phyloP scores from a whole-genome alignment of 1,284 basidiomycete species.

The Ganoderma boninense region DNA sequence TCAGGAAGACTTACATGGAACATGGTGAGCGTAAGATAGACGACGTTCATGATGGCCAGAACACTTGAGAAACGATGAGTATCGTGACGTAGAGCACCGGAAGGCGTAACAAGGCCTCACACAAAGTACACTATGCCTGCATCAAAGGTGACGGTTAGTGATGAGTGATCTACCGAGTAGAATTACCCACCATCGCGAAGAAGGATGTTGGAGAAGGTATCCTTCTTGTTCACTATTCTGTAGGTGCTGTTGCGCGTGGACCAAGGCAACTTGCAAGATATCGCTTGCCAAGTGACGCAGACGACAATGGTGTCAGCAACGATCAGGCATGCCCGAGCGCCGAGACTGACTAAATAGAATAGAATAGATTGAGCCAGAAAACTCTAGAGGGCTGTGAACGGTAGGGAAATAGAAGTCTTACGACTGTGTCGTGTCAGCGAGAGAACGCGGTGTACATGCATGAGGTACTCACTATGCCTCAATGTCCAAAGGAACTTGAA shows the following conservation, averaged over 20 bases:
- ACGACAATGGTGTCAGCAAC: not conserved
- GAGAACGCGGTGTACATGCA: not conserved
- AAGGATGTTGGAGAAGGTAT: not conserved
- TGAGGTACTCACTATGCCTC: not conserved
- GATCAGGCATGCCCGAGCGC: not conserved
- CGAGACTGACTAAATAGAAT: not conserved
- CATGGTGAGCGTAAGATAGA: not conserved
- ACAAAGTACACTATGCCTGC: not conserved
- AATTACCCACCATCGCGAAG: not conserved
- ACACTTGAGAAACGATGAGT: not conserved
- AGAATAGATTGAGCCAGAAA: not conserved
- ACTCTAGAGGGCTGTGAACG: not conserved
- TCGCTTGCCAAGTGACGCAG: not conserved
- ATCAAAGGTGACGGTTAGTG: not conserved
- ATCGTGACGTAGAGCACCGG: not conserved
- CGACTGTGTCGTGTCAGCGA: not conserved
- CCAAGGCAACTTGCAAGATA: not conserved
- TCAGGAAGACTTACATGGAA: not conserved
- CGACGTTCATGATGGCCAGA: not conserved
- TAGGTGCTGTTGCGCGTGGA: not conserved
- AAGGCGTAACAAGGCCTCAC: not conserved
- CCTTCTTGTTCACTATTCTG: not conserved
- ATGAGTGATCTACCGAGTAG: not conserved
- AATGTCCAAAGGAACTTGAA: not conserved
- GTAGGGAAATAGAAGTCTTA: not conserved